Conservation (phyloP, 768 basidiomycete species). For the Sporobolomyces pararoseus region DNA sequence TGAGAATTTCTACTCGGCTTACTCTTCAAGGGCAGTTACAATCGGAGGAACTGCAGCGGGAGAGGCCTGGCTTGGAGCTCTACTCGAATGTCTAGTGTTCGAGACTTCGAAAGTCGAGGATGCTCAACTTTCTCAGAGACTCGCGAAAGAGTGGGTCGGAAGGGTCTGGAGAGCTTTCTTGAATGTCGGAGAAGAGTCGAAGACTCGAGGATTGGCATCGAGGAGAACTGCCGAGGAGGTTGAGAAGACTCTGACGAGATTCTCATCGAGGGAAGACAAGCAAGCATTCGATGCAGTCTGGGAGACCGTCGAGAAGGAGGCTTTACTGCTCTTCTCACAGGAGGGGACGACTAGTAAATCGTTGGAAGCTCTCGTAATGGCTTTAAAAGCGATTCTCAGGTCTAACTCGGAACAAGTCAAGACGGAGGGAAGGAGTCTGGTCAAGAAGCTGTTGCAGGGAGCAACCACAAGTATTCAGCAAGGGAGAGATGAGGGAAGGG, state of each 20-base stretch:
- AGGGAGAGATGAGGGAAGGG: not conserved
- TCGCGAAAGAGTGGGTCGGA: conserved; percentile 25
- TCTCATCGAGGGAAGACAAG: conserved; percentile 7
- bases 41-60: conserved; percentile 44
- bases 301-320: conserved; percentile 1
- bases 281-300: conserved; percentile 1
- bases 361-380: conserved; percentile 18
- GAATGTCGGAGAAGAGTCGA: conserved; percentile 9
- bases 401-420: not conserved
- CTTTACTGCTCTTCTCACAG: not conserved
- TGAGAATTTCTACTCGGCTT: conserved; percentile 74
- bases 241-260: conserved; percentile 8
- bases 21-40: conserved; percentile 65
- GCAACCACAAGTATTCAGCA: conserved; percentile 6
- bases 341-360: not conserved
- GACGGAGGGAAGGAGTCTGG: not conserved
- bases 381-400: conserved; percentile 3
- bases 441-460: not conserved
- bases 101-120: conserved; percentile 54
- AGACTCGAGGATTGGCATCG: not conserved
- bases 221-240: not conserved
- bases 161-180: conserved; percentile 24
- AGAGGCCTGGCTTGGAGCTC: conserved; percentile 56
- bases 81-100: conserved; percentile 68
- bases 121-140: conserved; percentile 47